These are phyloP conservation scores for Trypanosoma boissoni DNA, from an alignment of 208 protist genomes.

Conservation along the genomic window DNA sequence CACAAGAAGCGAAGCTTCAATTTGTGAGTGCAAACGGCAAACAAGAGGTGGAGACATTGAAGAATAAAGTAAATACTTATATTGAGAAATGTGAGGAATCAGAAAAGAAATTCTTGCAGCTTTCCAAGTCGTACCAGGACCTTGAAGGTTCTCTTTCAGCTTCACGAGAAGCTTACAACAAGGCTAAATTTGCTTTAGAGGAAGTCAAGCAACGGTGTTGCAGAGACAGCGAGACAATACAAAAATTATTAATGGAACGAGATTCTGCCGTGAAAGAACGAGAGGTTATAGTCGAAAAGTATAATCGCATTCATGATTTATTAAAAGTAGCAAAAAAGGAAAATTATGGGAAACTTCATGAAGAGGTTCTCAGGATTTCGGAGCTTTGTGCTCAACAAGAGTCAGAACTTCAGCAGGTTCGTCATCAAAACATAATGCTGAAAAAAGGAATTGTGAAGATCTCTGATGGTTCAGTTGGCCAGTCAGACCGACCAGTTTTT, in stretches of 20 bases:
- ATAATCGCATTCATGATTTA: conserved; percentile 79
- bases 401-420: conserved; percentile 65
- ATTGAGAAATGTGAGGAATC: conserved; percentile 50
- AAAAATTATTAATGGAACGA: conserved; percentile 47
- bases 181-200: conserved; percentile 40
- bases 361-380: conserved; percentile 56
- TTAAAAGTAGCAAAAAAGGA: conserved; percentile 55
- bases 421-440: conserved; percentile 64
- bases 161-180: conserved; percentile 37
- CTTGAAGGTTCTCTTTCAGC: conserved; percentile 19
- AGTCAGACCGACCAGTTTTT: conserved; percentile 59
- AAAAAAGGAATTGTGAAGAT: conserved; percentile 67
- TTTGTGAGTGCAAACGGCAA: conserved; percentile 36
- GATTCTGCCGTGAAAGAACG: conserved; percentile 61
- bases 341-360: conserved; percentile 29
- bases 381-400: conserved; percentile 69
- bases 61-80: conserved; percentile 48
- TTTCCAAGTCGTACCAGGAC: conserved; percentile 34
- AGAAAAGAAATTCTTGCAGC: conserved; percentile 22
- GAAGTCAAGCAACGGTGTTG: conserved; percentile 64
- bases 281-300: conserved; percentile 73
- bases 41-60: conserved; percentile 39
- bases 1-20: conserved; percentile 30
- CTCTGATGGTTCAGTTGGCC: conserved; percentile 48
- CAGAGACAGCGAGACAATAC: conserved; percentile 48